Evolutionary conservation across 805 yeast genomes (phyloP).

Genomic region (Ogataea sp.): DNA sequence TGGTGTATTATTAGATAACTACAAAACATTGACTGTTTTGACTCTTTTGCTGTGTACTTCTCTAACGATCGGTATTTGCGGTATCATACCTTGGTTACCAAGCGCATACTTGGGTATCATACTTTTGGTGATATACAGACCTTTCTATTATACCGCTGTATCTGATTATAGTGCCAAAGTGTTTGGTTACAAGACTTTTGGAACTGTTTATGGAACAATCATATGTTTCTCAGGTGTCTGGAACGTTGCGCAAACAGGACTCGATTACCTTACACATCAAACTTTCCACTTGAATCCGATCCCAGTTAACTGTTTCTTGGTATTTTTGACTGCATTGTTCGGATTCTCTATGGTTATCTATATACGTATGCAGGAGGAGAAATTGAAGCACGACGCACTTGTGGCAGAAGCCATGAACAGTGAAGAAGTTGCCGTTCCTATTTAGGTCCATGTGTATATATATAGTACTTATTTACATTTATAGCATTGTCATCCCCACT

Average conservation of each 20-base stretch:
- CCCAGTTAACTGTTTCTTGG: constrained; percentile 60
- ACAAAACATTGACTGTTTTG: constrained; percentile 53
- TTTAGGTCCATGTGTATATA: neutral
- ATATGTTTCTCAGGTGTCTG: constrained; percentile 78
- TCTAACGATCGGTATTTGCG: constrained; percentile 59
- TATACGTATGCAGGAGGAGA: constrained; percentile 33
- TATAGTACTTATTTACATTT: neutral
- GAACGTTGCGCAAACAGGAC: constrained; percentile 59
- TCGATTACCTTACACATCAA: constrained; percentile 67
- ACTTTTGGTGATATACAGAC: constrained; percentile 74
- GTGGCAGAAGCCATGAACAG: constrained; percentile 58
- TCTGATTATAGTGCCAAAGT: constrained; percentile 90
- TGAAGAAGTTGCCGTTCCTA: constrained; percentile 37
- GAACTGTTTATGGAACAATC: constrained; percentile 82
- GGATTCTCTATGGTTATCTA: constrained; percentile 37
- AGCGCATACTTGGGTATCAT: constrained; percentile 64
- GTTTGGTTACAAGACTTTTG: constrained; percentile 88
- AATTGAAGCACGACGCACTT: constrained; percentile 40
- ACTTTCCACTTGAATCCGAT: constrained; percentile 66
- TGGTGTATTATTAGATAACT: constrained; percentile 70
- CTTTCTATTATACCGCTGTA: constrained; percentile 87
- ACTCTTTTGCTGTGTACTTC: constrained; percentile 47
- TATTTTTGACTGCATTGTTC: constrained; percentile 44
- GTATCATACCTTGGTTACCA: constrained; percentile 40
- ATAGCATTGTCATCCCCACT: neutral